Evolutionary conservation across 495 filamentous ascomycete species (phyloP).

Genomic region (Neurospora hispaniola): DNA sequence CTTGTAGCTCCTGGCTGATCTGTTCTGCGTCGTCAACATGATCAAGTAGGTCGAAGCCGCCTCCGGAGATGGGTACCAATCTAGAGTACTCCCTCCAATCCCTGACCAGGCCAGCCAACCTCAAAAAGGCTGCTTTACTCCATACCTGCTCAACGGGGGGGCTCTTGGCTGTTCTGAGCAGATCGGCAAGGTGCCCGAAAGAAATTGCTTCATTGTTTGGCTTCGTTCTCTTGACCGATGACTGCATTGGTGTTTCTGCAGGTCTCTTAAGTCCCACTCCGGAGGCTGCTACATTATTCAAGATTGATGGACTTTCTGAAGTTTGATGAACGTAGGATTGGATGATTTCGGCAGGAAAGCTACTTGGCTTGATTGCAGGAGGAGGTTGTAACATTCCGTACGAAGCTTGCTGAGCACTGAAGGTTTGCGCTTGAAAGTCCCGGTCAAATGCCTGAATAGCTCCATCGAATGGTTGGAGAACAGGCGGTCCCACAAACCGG

Average conservation of each 20-base stretch:
- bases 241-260: neutral
- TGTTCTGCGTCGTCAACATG: conserved; percentile 7
- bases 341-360: neutral
- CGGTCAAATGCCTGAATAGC: neutral
- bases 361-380: neutral
- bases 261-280: neutral
- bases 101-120: conserved; percentile 14
- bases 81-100: conserved; percentile 12
- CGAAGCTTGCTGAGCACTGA: neutral
- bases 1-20: conserved; percentile 9
- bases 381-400: neutral
- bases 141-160: neutral
- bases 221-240: neutral
- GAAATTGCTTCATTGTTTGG: neutral
- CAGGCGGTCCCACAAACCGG: neutral
- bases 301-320: neutral
- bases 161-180: conserved; percentile 5
- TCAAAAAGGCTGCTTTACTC: conserved; percentile 15
- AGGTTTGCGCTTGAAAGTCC: neutral
- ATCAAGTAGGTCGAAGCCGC: conserved; percentile 9
- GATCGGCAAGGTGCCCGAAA: conserved; percentile 6
- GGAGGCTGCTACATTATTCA: neutral
- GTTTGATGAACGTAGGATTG: neutral
- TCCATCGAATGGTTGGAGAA: neutral
- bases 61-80: neutral